Conservation (phyloP, 108 stramenopile genomes). For the Nitzschia sp. region DNA sequence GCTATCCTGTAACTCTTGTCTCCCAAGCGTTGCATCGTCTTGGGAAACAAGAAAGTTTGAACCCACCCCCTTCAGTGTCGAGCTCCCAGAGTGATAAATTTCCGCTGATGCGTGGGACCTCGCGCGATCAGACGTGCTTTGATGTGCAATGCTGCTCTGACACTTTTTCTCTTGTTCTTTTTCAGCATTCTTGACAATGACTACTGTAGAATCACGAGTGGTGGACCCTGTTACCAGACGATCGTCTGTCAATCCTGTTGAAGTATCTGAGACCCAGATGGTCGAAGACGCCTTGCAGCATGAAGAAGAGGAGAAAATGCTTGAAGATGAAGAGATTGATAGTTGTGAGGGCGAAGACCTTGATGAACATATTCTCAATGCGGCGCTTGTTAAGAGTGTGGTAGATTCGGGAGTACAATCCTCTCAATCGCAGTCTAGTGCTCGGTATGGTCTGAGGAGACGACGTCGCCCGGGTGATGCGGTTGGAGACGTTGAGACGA, state of each 20-base stretch:
- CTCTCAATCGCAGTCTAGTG: neutral
- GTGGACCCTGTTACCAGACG: constrained; percentile 22
- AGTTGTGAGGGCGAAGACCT: constrained; percentile 49
- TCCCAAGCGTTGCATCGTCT: too few relatives aligned
- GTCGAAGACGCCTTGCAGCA: constrained; percentile 9
- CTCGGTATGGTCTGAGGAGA: constrained; percentile 39
- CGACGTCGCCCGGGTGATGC: constrained; percentile 29
- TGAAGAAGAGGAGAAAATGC: constrained; percentile 37
- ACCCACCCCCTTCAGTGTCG: too few relatives aligned
- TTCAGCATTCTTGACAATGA: constrained; percentile 22
- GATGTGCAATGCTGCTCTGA: neutral
- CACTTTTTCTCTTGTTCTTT: constrained; percentile 1
- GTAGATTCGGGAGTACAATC: constrained; percentile 29
- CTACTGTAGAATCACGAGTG: constrained; percentile 36
- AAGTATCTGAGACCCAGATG: constrained; percentile 24
- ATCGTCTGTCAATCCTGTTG: constrained; percentile 20
- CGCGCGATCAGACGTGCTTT: neutral
- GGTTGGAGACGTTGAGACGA: constrained; percentile 2
- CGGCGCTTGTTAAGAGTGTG: constrained; percentile 67
- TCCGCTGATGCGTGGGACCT: neutral
- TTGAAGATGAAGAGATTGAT: constrained; percentile 68
- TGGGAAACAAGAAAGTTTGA: too few relatives aligned
- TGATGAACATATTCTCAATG: constrained; percentile 58
- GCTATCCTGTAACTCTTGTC: too few relatives aligned
- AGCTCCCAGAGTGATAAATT: too few relatives aligned